phyloP scores from a whole-genome alignment of 2,329 filamentous ascomycete species.

The Akanthomyces uredinophilus region DNA sequence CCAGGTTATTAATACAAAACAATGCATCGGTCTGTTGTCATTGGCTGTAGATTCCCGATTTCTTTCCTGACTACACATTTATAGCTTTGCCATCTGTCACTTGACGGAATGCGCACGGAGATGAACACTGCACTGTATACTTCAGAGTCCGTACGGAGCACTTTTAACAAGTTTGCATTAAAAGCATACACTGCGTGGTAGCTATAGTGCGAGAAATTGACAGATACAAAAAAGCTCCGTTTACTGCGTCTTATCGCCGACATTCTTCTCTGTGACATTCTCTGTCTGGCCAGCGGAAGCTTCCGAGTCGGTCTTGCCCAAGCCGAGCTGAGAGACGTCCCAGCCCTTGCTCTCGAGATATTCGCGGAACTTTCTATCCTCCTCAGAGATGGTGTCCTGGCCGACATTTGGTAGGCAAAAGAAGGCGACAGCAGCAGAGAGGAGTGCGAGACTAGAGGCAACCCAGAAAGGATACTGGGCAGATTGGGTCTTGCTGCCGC shows the following conservation, averaged over 20 bases:
- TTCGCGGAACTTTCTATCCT: constrained; percentile 69
- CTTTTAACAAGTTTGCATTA: background rate
- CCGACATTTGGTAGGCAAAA: constrained; percentile 71
- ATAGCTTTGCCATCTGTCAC: no score
- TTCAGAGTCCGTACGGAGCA: no score
- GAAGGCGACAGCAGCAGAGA: constrained; percentile 56
- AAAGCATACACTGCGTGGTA: background rate
- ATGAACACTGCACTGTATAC: no score
- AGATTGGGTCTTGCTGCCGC: constrained; percentile 46
- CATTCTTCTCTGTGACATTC: background rate
- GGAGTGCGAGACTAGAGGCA: constrained; percentile 68
- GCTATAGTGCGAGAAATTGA: background rate
- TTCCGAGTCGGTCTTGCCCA: constrained; percentile 28
- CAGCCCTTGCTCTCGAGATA: constrained; percentile 72
- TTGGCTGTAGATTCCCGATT: no score
- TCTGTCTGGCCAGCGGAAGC: background rate
- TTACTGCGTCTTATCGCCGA: background rate
- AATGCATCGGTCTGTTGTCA: no score
- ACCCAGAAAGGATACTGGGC: constrained; percentile 91
- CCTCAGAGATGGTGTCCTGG: constrained; percentile 77
- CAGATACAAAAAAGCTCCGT: no score
- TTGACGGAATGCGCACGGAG: no score
- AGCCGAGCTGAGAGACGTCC: constrained; percentile 57
- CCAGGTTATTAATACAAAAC: no score
- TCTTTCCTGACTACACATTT: background rate